Conservation (phyloP, 345 rosid species). For the Ricinus communis region DNA sequence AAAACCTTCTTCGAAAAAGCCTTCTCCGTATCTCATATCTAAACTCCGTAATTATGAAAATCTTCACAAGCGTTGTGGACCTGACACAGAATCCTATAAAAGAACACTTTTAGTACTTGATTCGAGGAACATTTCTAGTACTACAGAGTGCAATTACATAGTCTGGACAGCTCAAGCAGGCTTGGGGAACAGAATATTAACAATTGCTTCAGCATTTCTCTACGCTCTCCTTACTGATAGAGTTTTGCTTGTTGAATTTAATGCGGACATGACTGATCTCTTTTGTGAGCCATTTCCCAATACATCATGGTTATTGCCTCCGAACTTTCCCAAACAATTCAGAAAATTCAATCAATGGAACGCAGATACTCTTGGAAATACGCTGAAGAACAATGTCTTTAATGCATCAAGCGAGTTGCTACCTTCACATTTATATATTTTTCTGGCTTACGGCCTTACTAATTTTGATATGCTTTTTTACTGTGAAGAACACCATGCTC, state of each 20-base stretch:
- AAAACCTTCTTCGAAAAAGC: constrained; percentile 9
- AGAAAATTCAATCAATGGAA: not conserved
- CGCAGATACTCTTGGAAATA: not conserved
- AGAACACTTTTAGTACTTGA: not conserved
- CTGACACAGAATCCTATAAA: constrained; percentile 15
- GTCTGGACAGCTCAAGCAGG: constrained; percentile 15
- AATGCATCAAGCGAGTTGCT: not conserved
- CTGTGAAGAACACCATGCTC: constrained; percentile 5
- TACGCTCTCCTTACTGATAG: constrained; percentile 22
- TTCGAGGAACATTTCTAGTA: not conserved
- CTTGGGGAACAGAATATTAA: constrained; percentile 25
- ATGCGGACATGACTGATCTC: constrained; percentile 14
- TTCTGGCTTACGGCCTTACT: not conserved
- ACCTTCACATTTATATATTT: constrained; percentile 4
- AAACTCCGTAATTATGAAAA: constrained; percentile 24
- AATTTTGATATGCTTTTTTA: constrained; percentile 10
- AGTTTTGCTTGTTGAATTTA: constrained; percentile 12
- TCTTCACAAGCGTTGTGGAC: constrained; percentile 21
- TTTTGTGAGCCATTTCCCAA: constrained; percentile 26
- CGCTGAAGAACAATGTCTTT: constrained; percentile 2
- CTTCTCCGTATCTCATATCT: constrained; percentile 12
- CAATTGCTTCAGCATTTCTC: too few relatives aligned
- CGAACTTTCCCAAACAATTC: constrained; percentile 11
- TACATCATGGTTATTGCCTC: constrained; percentile 15
- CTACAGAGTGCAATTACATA: constrained; percentile 18